These are phyloP conservation scores for Quercus cerris DNA, from an alignment of 306 rosid species.

Conservation along the genomic window DNA sequence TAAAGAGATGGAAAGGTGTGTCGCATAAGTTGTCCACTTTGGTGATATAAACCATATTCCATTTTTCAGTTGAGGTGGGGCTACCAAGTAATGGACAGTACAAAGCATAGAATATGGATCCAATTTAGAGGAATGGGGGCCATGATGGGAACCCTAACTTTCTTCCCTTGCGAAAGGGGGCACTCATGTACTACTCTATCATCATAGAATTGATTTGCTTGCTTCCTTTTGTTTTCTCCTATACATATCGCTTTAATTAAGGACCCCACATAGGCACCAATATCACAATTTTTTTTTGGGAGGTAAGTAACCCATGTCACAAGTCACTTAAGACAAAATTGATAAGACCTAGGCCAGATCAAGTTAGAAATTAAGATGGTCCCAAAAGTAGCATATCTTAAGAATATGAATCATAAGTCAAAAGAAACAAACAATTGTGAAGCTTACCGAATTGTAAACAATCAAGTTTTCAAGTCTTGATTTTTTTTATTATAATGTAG, in stretches of 20 bases:
- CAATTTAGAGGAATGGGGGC: constrained; percentile 44
- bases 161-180: constrained; percentile 68
- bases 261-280: constrained; percentile 41
- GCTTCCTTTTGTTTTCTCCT: constrained; percentile 55
- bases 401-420: constrained; percentile 43
- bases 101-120: constrained; percentile 65
- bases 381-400: constrained; percentile 40
- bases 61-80: constrained; percentile 45
- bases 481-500: constrained; percentile 2
- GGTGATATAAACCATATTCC: constrained; percentile 43
- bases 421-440: constrained; percentile 25
- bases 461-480: neutral
- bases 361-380: constrained; percentile 28
- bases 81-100: constrained; percentile 40
- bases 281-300: constrained; percentile 17
- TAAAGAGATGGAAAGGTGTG: constrained; percentile 42
- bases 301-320: too few species aligned
- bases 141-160: constrained; percentile 62
- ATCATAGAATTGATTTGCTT: constrained; percentile 64
- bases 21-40: constrained; percentile 52
- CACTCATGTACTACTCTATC: constrained; percentile 57
- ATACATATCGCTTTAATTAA: constrained; percentile 32
- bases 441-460: constrained; percentile 24
- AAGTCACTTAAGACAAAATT: constrained; percentile 24
- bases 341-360: constrained; percentile 38